Conservation (phyloP, 768 basidiomycete genomes). For the Coprinellus micaceus region DNA sequence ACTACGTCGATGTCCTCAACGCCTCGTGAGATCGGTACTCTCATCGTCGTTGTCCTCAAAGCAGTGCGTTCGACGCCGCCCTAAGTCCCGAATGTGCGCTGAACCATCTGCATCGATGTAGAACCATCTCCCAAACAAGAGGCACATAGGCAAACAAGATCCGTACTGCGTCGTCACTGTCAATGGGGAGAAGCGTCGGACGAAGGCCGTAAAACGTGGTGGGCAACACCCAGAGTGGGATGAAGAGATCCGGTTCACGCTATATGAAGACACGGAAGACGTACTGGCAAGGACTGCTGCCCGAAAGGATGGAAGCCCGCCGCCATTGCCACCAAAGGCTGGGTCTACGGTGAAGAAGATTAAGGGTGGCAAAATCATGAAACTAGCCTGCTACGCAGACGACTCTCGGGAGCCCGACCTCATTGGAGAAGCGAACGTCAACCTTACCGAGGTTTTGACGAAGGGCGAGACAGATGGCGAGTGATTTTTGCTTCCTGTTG, state of each 20-base stretch:
- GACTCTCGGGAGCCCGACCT: conserved; percentile 93
- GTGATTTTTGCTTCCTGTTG: conserved; percentile 21
- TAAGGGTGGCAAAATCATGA: conserved; percentile 72
- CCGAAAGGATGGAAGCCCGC: conserved; percentile 46
- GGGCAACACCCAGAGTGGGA: conserved; percentile 99
- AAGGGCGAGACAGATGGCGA: conserved; percentile 96
- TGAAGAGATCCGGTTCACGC: conserved; percentile 90
- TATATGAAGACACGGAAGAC: conserved; percentile 72
- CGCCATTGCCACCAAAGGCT: conserved; percentile 68
- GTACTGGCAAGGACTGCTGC: conserved; percentile 42
- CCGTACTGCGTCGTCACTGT: conserved; percentile 84
- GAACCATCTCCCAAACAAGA: conserved; percentile 88
- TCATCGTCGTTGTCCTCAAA: conserved; percentile 90
- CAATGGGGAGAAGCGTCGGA: conserved; percentile 80
- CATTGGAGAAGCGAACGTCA: conserved; percentile 87
- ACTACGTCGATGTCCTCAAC: conserved; percentile 48
- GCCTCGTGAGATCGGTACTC: conserved; percentile 81
- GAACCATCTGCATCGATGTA: conserved; percentile 26
- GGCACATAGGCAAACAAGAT: conserved; percentile 95
- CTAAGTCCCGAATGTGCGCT: conserved; percentile 11
- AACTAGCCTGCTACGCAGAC: conserved; percentile 88
- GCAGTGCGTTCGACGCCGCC: conserved; percentile 59
- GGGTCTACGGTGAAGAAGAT: conserved; percentile 45
- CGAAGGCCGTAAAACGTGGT: conserved; percentile 92
- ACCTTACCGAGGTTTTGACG: conserved; percentile 85